A percentile compares a stretch with the other conserved stretches of the same genome.
Conservation (phyloP, 2,329 filamentous ascomycete genomes). For the Gnomoniopsis smithogilvyi region DNA sequence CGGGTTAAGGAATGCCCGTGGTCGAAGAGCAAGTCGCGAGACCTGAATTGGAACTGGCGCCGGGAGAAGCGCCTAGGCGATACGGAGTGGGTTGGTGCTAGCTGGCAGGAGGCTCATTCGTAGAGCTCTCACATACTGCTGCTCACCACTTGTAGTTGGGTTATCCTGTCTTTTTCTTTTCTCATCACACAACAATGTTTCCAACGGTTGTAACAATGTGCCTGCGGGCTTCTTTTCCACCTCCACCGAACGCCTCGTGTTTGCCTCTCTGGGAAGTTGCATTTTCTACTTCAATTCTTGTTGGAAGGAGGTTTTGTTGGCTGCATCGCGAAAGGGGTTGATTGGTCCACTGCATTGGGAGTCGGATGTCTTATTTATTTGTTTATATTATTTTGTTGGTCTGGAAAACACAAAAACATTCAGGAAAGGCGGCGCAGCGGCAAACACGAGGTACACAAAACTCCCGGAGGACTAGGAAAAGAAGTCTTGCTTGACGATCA, state of each 20-base stretch:
- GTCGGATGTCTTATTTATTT: constrained; percentile 24
- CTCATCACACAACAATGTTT: constrained; percentile 8
- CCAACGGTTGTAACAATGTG: constrained; percentile 6
- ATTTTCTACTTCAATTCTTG: constrained; percentile 20
- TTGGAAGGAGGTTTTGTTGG: constrained; percentile 17
- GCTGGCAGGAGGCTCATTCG: constrained; percentile 65
- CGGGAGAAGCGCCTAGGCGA: constrained; percentile 66
- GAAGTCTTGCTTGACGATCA: constrained; percentile 27
- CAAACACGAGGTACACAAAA: constrained; percentile 18
- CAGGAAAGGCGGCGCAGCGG: constrained; percentile 21
- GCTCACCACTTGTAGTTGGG: constrained; percentile 61
- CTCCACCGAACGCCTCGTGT: constrained; percentile 19
- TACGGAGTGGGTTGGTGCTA: constrained; percentile 86
- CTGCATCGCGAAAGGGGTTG: constrained; percentile 19
- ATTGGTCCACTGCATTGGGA: constrained; percentile 17
- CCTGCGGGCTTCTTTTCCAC: constrained; percentile 24
- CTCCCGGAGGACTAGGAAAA: constrained; percentile 16
- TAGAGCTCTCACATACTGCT: constrained; percentile 27
- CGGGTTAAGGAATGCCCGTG: constrained; percentile 52
- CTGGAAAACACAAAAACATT: constrained; percentile 27
- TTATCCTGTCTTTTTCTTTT: constrained; percentile 29
- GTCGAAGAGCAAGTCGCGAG: constrained; percentile 50
- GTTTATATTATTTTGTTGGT: constrained; percentile 26
- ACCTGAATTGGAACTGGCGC: constrained; percentile 57
- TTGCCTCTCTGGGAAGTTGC: constrained; percentile 19